A percentile compares a stretch with the other conserved stretches of the same genome.
Evolutionary conservation across 2,329 filamentous ascomycete species (phyloP).

Genomic region (Coniochaeta prunicola): DNA sequence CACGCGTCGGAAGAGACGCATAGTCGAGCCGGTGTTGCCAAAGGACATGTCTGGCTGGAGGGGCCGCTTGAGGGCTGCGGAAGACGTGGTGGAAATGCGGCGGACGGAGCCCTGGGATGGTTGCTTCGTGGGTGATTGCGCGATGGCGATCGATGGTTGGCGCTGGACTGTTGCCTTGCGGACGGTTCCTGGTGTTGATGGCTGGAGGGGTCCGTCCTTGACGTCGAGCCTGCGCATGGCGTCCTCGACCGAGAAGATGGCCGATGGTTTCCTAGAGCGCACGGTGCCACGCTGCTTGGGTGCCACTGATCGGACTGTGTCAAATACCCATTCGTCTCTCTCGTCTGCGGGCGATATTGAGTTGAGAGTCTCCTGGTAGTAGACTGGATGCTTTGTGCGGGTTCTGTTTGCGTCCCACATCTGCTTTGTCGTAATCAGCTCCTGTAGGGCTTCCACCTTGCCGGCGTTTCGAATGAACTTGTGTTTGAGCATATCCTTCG

Average conservation of each 20-base stretch:
- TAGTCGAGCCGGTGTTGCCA: conserved; percentile 86
- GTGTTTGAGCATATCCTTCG: conserved; percentile 81
- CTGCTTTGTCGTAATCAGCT: conserved; percentile 76
- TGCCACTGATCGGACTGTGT: conserved; percentile 74
- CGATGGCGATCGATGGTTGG: conserved; percentile 26
- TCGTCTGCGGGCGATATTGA: conserved; percentile 60
- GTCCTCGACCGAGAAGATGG: conserved; percentile 50
- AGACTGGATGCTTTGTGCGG: conserved; percentile 64
- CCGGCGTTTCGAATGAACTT: conserved; percentile 82
- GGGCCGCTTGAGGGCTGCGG: conserved; percentile 59
- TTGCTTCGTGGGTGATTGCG: conserved; percentile 6
- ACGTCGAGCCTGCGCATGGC: conserved; percentile 53
- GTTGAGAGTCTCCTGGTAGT: conserved; percentile 88
- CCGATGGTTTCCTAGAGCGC: conserved; percentile 47
- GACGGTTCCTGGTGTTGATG: conserved; percentile 51
- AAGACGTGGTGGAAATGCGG: conserved; percentile 23
- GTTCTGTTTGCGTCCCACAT: conserved; percentile 71
- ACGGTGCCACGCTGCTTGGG: conserved; percentile 46
- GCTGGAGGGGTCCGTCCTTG: conserved; percentile 52
- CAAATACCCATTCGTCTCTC: conserved; percentile 89
- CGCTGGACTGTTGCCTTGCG: conserved; percentile 49
- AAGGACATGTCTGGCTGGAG: conserved; percentile 87
- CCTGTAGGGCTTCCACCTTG: conserved; percentile 80
- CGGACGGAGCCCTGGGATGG: conserved; percentile 8
- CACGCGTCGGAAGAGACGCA: conserved; percentile 84